phyloP scores from a whole-genome alignment of 352 stramenopile genomes.

The Globisporangium barbulae region DNA sequence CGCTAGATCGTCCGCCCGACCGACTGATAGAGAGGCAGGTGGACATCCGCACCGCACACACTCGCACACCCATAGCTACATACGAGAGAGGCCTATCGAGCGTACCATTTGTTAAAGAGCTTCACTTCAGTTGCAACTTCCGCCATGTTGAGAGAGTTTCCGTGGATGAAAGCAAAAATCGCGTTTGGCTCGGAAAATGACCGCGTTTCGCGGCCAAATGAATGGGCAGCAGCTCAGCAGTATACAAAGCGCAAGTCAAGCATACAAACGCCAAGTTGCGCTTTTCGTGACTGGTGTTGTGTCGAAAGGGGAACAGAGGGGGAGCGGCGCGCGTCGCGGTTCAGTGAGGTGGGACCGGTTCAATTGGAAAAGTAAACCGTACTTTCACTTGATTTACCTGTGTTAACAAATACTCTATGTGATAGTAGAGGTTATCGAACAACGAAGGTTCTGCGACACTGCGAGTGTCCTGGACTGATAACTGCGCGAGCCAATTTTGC shows the following conservation, averaged over 20 bases:
- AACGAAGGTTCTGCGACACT: not conserved
- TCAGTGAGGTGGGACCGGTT: not conserved
- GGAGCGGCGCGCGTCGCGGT: not conserved
- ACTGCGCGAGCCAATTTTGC: not conserved
- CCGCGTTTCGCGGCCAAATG: slow-evolving; percentile 47
- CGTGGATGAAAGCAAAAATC: slow-evolving; percentile 70
- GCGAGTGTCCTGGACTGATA: too few relatives aligned
- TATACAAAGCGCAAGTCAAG: slow-evolving; percentile 58
- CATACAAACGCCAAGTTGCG: slow-evolving; percentile 47
- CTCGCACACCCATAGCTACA: not conserved
- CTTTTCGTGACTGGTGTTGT: slow-evolving; percentile 5
- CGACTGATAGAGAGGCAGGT: not conserved
- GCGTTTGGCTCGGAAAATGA: slow-evolving; percentile 16
- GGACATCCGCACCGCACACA: not conserved
- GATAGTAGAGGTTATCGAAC: not conserved
- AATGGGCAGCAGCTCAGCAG: slow-evolving; percentile 74
- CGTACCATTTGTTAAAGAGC: slow-evolving; percentile 95
- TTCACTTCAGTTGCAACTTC: slow-evolving; percentile 93
- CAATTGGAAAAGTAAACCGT: not conserved
- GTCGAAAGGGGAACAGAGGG: not conserved
- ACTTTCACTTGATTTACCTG: slow-evolving; percentile 7
- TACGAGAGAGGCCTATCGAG: slow-evolving; percentile 4
- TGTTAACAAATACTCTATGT: not conserved
- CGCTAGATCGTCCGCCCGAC: not conserved
- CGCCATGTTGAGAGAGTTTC: slow-evolving; percentile 90